phyloP scores from a whole-genome alignment of 805 yeast species.

The Yamadazyma kitorensis region DNA sequence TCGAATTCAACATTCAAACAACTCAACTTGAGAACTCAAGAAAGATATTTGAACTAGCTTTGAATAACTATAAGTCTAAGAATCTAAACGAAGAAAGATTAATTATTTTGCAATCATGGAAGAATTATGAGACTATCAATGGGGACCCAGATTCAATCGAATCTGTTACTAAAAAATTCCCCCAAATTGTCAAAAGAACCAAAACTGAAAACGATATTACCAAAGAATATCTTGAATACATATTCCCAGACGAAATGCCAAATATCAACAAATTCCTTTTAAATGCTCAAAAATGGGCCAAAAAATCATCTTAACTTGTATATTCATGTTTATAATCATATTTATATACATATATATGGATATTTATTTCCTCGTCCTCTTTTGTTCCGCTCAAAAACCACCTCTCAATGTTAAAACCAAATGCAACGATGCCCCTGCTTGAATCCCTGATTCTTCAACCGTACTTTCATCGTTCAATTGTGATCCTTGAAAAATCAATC shows the following conservation, averaged over 20 bases:
- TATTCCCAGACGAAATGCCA: constrained; percentile 63
- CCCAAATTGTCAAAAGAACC: constrained; percentile 49
- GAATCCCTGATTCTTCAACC: constrained; percentile 68
- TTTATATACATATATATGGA: background rate
- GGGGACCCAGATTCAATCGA: constrained; percentile 46
- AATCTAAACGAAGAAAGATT: constrained; percentile 41
- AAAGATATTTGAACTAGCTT: constrained; percentile 52
- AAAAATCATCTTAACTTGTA: background rate
- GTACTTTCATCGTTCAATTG: constrained; percentile 86
- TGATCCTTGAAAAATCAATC: constrained; percentile 85
- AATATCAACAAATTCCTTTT: constrained; percentile 36
- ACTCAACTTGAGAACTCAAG: constrained; percentile 54
- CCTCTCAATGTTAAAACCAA: constrained; percentile 92
- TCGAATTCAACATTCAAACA: constrained; percentile 50
- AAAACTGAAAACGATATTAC: constrained; percentile 44
- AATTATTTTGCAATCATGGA: constrained; percentile 57
- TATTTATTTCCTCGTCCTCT: background rate
- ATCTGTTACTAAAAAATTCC: constrained; percentile 46
- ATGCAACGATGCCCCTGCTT: constrained; percentile 84
- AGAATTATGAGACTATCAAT: constrained; percentile 59
- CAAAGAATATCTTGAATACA: constrained; percentile 57
- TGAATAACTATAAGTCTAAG: constrained; percentile 38
- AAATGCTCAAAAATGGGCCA: constrained; percentile 40
- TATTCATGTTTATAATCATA: no score
- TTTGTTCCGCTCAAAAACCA: constrained; percentile 39